Evolutionary conservation across 805 yeast species (phyloP).

Genomic region (Wickerhamomyces kurtzmanii): DNA sequence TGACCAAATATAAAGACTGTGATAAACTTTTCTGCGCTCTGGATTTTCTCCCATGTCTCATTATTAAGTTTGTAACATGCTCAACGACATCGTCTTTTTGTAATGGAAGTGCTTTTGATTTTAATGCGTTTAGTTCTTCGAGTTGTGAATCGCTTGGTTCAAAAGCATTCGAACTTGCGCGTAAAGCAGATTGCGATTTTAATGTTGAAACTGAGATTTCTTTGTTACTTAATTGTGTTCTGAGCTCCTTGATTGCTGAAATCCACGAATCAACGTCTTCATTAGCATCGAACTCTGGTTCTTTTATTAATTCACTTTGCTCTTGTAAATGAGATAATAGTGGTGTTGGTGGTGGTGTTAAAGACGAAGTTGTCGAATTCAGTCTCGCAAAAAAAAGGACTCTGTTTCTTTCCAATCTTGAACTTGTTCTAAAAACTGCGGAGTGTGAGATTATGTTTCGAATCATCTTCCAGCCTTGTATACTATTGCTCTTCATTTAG

Average conservation of each 20-base stretch:
- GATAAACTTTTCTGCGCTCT: slow-evolving; percentile 65
- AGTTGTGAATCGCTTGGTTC: slow-evolving; percentile 60
- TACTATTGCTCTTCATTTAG: no score
- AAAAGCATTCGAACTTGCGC: slow-evolving; percentile 28
- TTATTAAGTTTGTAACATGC: slow-evolving; percentile 75
- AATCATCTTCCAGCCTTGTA: no score
- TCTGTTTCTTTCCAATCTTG: no score
- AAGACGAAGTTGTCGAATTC: background rate
- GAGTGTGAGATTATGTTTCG: no score
- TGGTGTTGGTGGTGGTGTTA: background rate
- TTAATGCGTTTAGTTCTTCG: slow-evolving; percentile 40
- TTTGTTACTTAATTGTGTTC: slow-evolving; percentile 21
- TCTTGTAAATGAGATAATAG: no score
- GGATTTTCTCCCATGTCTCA: slow-evolving; percentile 87
- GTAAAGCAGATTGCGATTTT: no score
- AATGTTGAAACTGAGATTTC: no score
- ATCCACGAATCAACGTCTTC: slow-evolving; percentile 34
- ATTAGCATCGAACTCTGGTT: slow-evolving; percentile 6
- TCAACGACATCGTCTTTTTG: slow-evolving; percentile 62
- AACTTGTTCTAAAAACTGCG: no score
- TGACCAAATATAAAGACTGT: slow-evolving; percentile 73
- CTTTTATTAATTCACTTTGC: no score
- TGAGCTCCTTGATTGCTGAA: slow-evolving; percentile 26
- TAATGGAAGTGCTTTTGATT: slow-evolving; percentile 46
- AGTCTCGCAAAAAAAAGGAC: no score